These are phyloP conservation scores for Penicillium occitanis DNA, from an alignment of 2,329 filamentous ascomycete genomes.

Conservation along the genomic window DNA sequence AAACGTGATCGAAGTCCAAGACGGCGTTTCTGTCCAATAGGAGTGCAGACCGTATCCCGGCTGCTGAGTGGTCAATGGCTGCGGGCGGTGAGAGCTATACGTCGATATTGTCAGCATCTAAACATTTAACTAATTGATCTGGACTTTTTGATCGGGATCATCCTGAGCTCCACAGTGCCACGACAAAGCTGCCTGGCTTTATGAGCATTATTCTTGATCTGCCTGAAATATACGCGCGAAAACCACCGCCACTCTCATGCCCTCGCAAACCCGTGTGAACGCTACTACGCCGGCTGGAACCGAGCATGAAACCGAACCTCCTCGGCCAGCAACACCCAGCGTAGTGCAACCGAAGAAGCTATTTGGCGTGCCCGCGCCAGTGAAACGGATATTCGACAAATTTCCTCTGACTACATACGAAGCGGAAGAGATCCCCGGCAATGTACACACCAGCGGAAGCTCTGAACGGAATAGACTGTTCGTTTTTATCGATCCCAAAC, in stretches of 20 bases:
- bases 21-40: slow-evolving; percentile 11
- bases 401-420: slow-evolving; percentile 78
- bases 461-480: slow-evolving; percentile 71
- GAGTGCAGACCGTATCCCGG: neutral
- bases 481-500: slow-evolving; percentile 70
- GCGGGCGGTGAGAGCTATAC: slow-evolving; percentile 16
- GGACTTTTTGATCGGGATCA: neutral
- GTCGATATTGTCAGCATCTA: slow-evolving; percentile 2
- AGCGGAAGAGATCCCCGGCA: slow-evolving; percentile 56
- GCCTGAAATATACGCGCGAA: neutral
- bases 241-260: slow-evolving; percentile 30
- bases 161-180: neutral
- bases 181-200: neutral
- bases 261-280: slow-evolving; percentile 25
- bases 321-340: slow-evolving; percentile 14
- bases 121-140: neutral
- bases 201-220: neutral
- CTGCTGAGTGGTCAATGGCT: slow-evolving; percentile 9
- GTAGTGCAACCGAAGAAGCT: slow-evolving; percentile 30
- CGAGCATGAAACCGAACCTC: slow-evolving; percentile 20
- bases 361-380: slow-evolving; percentile 61
- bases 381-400: slow-evolving; percentile 78
- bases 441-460: slow-evolving; percentile 41
- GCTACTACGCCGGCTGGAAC: slow-evolving; percentile 29
- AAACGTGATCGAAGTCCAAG: slow-evolving; percentile 5